These are phyloP conservation scores for Isoetes engelmannii DNA, from an alignment of 83 land plant species.

Conservation along the genomic window DNA sequence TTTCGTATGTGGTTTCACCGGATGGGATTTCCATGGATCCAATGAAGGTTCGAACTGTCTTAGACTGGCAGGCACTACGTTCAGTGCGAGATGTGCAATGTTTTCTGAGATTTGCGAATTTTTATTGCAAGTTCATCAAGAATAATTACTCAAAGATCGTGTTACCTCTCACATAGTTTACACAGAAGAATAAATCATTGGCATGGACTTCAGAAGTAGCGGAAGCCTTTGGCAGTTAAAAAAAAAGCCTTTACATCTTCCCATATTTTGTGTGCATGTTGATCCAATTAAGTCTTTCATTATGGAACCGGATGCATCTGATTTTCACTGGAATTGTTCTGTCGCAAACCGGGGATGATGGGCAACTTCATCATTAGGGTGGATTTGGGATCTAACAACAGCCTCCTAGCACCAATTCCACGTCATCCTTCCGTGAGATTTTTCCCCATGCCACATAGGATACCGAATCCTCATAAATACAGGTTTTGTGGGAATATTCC, in stretches of 20 bases:
- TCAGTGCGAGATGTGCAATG: constrained; percentile 19
- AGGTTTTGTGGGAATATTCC: too few relatives aligned
- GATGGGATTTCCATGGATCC: constrained; percentile 33
- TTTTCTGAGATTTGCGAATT: constrained; percentile 24
- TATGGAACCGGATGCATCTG: constrained; percentile 27
- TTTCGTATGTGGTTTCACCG: constrained; percentile 23
- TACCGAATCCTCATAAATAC: too few relatives aligned
- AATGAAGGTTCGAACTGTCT: constrained; percentile 14
- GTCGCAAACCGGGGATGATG: too few relatives aligned
- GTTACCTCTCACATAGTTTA: constrained; percentile 13
- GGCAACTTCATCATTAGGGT: too few relatives aligned
- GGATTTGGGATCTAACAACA: too few relatives aligned
- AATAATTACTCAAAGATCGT: constrained; percentile 20
- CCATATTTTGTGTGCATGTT: constrained; percentile 18
- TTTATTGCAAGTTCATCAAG: constrained; percentile 26
- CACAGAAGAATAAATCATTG: constrained; percentile 16
- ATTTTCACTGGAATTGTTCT: too few relatives aligned
- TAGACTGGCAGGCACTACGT: constrained; percentile 16
- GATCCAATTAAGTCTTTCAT: constrained; percentile 13
- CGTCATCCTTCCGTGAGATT: too few relatives aligned
- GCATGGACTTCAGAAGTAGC: constrained; percentile 16
- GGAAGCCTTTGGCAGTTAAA: constrained; percentile 19
- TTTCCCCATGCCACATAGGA: too few relatives aligned
- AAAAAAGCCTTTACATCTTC: constrained; percentile 19
- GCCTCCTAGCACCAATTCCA: too few relatives aligned